Evolutionary conservation across 2,329 filamentous ascomycete genomes (phyloP).

Genomic region (Aschersonia sp.): DNA sequence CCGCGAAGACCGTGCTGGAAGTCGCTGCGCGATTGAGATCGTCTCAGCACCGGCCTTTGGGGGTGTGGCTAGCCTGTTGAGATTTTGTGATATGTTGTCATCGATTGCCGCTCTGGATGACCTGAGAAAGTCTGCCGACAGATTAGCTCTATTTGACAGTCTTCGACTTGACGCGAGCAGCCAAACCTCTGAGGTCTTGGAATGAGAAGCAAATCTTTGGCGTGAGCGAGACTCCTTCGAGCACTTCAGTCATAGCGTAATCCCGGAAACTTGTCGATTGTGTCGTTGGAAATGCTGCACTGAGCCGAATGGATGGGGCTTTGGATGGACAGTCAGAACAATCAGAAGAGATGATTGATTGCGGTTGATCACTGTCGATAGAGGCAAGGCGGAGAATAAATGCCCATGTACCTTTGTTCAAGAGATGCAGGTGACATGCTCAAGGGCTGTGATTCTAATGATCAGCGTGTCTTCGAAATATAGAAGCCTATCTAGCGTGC

Average conservation of each 20-base stretch:
- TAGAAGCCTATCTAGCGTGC: no score
- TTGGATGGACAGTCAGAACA: no score
- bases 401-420: no score
- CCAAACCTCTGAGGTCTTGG: slow-evolving; percentile 50
- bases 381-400: no score
- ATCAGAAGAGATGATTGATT: no score
- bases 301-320: no score
- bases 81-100: slow-evolving; percentile 83
- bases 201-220: slow-evolving; percentile 71
- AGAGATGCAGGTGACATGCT: no score
- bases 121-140: slow-evolving; percentile 68
- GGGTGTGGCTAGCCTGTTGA: slow-evolving; percentile 78
- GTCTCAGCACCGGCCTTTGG: slow-evolving; percentile 63
- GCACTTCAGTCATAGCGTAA: slow-evolving; percentile 27
- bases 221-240: slow-evolving; percentile 39
- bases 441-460: no score
- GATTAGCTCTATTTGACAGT: neutral
- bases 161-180: neutral
- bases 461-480: no score
- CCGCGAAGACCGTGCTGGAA: slow-evolving; percentile 31
- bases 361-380: no score
- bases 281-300: neutral
- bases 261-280: neutral
- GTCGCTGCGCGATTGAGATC: slow-evolving; percentile 53
- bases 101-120: slow-evolving; percentile 75